Conservation (phyloP, 495 filamentous ascomycete genomes). For the Penicillium odoratum region DNA sequence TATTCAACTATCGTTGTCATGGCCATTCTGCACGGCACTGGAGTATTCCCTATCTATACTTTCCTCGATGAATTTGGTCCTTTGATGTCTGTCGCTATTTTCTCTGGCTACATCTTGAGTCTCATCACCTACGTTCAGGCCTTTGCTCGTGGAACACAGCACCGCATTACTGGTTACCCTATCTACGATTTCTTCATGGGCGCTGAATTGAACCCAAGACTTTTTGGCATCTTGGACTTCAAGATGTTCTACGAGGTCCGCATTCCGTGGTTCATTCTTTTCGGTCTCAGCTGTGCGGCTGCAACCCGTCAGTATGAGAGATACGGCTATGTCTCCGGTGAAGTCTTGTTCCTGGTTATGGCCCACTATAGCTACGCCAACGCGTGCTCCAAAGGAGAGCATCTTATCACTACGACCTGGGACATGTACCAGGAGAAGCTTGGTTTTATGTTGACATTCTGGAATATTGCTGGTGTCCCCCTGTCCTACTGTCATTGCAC, state of each 20-base stretch:
- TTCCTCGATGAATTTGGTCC: constrained; percentile 88
- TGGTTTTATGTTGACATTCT: constrained; percentile 99
- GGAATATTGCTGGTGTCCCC: constrained; percentile 96
- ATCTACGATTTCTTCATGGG: constrained; percentile 99
- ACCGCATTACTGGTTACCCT: constrained; percentile 89
- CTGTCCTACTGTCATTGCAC: constrained; percentile 95
- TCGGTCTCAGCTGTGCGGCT: constrained; percentile 71
- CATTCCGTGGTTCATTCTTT: constrained; percentile 91
- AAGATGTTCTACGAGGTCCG: constrained; percentile 99
- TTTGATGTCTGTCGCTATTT: constrained; percentile 80
- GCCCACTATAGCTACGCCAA: constrained; percentile 93
- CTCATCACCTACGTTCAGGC: constrained; percentile 81
- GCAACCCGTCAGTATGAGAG: constrained; percentile 82
- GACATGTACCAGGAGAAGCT: constrained; percentile 99
- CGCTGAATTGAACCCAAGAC: constrained; percentile 88
- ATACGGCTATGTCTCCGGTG: constrained; percentile 84
- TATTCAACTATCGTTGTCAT: constrained; percentile 74
- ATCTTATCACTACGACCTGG: constrained; percentile 89
- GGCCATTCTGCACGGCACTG: constrained; percentile 66
- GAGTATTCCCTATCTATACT: constrained; percentile 80
- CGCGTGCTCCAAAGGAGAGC: constrained; percentile 92
- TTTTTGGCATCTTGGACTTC: constrained; percentile 87
- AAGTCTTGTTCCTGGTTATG: constrained; percentile 80
- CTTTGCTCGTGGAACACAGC: constrained; percentile 69
- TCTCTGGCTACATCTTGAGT: constrained; percentile 76